Conservation (phyloP, 257 asterid genomes). For the Handroanthus guayacan region DNA sequence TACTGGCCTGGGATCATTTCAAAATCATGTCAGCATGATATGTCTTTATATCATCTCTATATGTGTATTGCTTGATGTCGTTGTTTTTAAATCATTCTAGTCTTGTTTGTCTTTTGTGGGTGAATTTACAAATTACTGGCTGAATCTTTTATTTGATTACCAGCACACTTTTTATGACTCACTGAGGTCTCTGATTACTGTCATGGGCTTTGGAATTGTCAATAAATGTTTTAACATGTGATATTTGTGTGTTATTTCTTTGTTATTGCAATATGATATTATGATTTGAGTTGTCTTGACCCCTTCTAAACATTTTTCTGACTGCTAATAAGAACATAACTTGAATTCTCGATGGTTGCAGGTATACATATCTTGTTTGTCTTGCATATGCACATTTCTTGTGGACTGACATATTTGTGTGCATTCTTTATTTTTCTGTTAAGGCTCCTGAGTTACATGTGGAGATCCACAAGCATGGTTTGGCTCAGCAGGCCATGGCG, state of each 20-base stretch:
- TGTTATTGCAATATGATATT: not conserved
- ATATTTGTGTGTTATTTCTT: not conserved
- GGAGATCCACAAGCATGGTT: slow-evolving; percentile 86
- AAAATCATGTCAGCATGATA: slow-evolving; percentile 5
- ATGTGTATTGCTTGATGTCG: not conserved
- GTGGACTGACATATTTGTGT: slow-evolving; percentile 7
- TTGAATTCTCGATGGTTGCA: not conserved
- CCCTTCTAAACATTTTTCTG: slow-evolving; percentile 3
- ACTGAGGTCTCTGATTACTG: not conserved
- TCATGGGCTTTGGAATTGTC: slow-evolving; percentile 2
- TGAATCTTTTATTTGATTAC: slow-evolving; percentile 17
- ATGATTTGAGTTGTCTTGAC: not conserved
- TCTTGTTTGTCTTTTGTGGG: not conserved
- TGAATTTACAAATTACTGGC: not conserved
- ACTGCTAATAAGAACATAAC: not conserved
- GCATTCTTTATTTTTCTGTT: slow-evolving; percentile 25
- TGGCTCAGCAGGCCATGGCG: slow-evolving; percentile 76
- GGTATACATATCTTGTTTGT: not conserved
- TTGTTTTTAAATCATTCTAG: not conserved
- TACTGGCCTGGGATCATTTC: not conserved
- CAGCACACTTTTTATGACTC: not conserved
- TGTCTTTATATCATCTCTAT: not conserved
- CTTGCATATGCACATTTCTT: not conserved
- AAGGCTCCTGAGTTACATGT: slow-evolving; percentile 88
- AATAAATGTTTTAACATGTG: not conserved